Evolutionary conservation across 2,329 filamentous ascomycete species (phyloP).

Genomic region (Bipolaris gigantea): DNA sequence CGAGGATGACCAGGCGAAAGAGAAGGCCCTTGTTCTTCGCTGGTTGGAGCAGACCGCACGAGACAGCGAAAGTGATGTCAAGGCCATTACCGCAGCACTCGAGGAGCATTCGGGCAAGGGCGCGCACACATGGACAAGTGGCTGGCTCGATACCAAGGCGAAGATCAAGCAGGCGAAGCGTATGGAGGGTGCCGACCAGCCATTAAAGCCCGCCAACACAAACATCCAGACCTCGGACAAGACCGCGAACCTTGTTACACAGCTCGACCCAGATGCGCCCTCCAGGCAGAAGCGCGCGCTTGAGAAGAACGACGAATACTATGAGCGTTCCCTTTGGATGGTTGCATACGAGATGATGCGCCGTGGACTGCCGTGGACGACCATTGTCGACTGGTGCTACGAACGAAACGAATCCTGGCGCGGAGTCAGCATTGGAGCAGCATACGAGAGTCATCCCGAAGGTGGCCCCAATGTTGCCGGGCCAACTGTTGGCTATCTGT

Average conservation of each 20-base stretch:
- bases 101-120: constrained; percentile 72
- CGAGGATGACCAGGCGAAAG: constrained; percentile 71
- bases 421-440: constrained; percentile 76
- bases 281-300: constrained; percentile 75
- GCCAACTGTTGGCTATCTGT: constrained; percentile 56
- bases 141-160: constrained; percentile 89
- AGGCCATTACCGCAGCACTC: constrained; percentile 70
- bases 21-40: constrained; percentile 77
- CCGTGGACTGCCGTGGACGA: constrained; percentile 72
- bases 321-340: constrained; percentile 88
- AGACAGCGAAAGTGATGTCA: constrained; percentile 67
- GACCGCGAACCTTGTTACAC: constrained; percentile 71
- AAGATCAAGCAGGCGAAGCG: constrained; percentile 90
- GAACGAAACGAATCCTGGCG: constrained; percentile 88
- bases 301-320: constrained; percentile 81
- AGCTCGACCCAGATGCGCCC: constrained; percentile 89
- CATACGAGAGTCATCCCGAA: constrained; percentile 55
- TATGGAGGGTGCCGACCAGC: constrained; percentile 54
- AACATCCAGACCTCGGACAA: constrained; percentile 48
- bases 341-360: constrained; percentile 93
- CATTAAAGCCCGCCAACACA: constrained; percentile 48
- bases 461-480: constrained; percentile 45
- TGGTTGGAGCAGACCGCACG: constrained; percentile 83
- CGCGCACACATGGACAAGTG: constrained; percentile 71
- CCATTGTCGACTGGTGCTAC: constrained; percentile 82